Percentiles rank a stretch among this genome's conserved stretches.
Evolutionary conservation across 257 asterid genomes (phyloP).

Genomic region (Mitragyna speciosa): DNA sequence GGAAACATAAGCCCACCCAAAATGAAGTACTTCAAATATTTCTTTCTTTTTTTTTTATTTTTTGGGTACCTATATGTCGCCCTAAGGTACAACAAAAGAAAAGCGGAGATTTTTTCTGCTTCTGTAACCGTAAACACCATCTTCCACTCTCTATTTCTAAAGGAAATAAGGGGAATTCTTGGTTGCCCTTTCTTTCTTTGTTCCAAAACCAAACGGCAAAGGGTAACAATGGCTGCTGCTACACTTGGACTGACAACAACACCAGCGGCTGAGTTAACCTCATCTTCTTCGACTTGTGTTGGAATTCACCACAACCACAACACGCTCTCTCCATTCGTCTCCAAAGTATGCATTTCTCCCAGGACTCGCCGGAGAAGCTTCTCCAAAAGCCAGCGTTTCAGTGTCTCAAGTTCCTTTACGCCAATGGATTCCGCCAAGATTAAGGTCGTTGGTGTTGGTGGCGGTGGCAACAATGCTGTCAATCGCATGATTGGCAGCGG

Average conservation of each 20-base stretch:
- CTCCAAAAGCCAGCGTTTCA: slow-evolving; percentile 39
- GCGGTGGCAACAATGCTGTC: slow-evolving; percentile 98
- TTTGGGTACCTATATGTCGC: no score
- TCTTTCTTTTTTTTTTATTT: no score
- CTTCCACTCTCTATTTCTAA: neutral
- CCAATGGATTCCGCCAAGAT: slow-evolving; percentile 82
- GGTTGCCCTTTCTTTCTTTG: neutral
- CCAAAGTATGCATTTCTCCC: slow-evolving; percentile 43
- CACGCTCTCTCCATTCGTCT: slow-evolving; percentile 29
- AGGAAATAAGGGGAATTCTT: neutral
- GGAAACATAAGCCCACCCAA: no score
- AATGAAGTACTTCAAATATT: no score
- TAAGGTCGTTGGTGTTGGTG: slow-evolving; percentile 97
- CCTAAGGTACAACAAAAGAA: neutral
- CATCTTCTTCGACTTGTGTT: slow-evolving; percentile 45
- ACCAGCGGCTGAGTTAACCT: slow-evolving; percentile 44
- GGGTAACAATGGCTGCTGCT: slow-evolving; percentile 35
- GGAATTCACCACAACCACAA: slow-evolving; percentile 26
- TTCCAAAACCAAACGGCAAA: neutral
- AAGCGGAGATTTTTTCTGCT: neutral
- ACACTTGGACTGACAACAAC: slow-evolving; percentile 42
- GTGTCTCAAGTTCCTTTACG: slow-evolving; percentile 51
- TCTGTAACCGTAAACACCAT: slow-evolving; percentile 10
- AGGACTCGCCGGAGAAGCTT: slow-evolving; percentile 41
- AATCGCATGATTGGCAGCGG: slow-evolving; percentile 98